Percentiles rank a stretch among this genome's conserved stretches.
Conservation (phyloP, 2,329 filamentous ascomycete genomes). For the Zymoseptoria ardabiliae region DNA sequence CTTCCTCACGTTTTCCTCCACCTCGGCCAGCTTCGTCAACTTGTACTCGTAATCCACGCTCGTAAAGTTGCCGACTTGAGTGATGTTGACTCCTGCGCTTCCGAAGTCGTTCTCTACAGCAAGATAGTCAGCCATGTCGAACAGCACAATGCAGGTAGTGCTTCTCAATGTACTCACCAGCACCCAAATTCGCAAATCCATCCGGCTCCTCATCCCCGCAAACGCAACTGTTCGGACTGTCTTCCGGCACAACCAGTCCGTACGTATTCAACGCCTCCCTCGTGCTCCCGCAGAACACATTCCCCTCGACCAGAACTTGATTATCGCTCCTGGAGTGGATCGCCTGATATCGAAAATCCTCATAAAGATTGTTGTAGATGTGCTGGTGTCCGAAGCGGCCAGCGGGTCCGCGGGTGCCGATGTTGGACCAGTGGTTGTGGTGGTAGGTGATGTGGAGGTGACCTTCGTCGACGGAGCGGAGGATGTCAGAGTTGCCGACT, state of each 20-base stretch:
- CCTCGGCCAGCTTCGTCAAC: conserved; percentile 31
- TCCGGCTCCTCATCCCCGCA: conserved; percentile 50
- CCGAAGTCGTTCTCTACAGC: conserved; percentile 43
- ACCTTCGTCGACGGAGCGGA: conserved; percentile 38
- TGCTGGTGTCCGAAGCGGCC: conserved; percentile 46
- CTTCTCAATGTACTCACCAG: conserved; percentile 34
- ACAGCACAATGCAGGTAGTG: neutral
- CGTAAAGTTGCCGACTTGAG: conserved; percentile 44
- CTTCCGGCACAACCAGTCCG: conserved; percentile 48
- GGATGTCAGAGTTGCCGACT: conserved; percentile 35
- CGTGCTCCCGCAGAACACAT: conserved; percentile 43
- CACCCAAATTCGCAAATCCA: conserved; percentile 48
- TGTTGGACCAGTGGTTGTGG: conserved; percentile 44
- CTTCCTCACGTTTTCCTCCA: conserved; percentile 4
- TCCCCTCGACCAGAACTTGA: conserved; percentile 45
- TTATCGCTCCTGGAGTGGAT: conserved; percentile 45
- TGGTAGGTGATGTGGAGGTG: conserved; percentile 45
- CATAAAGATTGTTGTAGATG: conserved; percentile 45
- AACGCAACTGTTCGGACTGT: conserved; percentile 47
- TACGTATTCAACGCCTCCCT: conserved; percentile 47
- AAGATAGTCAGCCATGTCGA: conserved; percentile 1
- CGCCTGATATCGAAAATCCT: conserved; percentile 42
- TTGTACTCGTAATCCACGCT: conserved; percentile 44
- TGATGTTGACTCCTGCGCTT: conserved; percentile 44
- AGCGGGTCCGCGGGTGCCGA: conserved; percentile 42